Evolutionary conservation across 768 basidiomycete genomes (phyloP), one percentile per base, ranked within the genome.

Genomic region (Cubamyces lactineus): DNA sequence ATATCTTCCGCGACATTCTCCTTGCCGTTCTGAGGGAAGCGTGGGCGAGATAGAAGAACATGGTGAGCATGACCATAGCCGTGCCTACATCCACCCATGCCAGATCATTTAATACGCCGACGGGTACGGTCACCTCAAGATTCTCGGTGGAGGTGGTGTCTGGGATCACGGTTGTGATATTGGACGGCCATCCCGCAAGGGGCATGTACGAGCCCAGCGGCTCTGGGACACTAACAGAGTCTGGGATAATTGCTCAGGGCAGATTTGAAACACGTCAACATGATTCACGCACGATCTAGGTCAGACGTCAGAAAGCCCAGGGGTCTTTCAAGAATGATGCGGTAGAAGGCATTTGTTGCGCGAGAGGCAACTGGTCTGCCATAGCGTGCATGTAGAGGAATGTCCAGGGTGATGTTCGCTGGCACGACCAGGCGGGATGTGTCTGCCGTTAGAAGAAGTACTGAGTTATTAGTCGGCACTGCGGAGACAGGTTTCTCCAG

Each of bases 311-410:
- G 72, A 57, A 78, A 75, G 21, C 72, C 72, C 1, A 61, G 28
- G 5, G 79, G 74, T 21, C 69, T 57, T 4, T 63, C 56, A 26
- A 77, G 55, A 12, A 55, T 28, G 38, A 78, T 67, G 1, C 59
- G 59, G 21, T 69, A 66, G 53, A 65, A 54, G 11, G 66, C 63
- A 19, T 51, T 8, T 8, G 42, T 28, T n/a, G 48, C n/a, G 24
- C 63, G 49, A 21, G 49, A 61, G 12, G 54, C 41, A 15, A 54
- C 46, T 41, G 76, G 77, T 46, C 63, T 45, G 13, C 75, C 76
- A 61, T 83, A 83, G 15, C 81, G 77, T 17, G 74, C 75, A 64
- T 83, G 81, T 43, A 83, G 55, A 8, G 81, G 82, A 5, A 83
- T 60, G 23, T 77, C 72, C 23, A 80, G 54, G 0, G 61, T 45